A percentile compares a stretch with the other conserved stretches of the same genome.
phyloP scores from a whole-genome alignment of 2,329 filamentous ascomycete species.

The Berkeleyomyces basicola region DNA sequence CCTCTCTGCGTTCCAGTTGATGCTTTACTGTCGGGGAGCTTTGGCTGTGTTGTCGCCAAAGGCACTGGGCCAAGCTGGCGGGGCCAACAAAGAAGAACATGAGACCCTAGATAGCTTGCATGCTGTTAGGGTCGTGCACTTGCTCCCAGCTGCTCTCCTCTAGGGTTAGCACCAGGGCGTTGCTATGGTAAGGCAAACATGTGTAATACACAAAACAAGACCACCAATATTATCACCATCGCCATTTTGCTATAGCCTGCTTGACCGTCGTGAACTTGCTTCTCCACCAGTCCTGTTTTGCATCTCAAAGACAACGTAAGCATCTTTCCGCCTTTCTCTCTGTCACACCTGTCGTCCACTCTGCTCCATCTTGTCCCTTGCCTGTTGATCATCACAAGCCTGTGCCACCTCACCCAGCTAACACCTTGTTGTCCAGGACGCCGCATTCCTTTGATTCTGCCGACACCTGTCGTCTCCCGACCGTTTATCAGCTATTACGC shows the following conservation, averaged over 20 bases:
- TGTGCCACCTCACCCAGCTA: not conserved
- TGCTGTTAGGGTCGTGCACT: not conserved
- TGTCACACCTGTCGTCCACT: not conserved
- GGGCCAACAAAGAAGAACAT: not conserved
- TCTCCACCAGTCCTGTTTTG: not conserved
- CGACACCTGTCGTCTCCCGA: not conserved
- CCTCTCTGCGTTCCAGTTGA: not conserved
- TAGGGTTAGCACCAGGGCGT: not conserved
- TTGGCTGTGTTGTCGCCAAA: not conserved
- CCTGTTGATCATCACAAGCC: not conserved
- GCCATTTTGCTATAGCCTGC: not conserved
- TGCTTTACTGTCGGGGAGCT: no score
- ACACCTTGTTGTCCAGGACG: not conserved
- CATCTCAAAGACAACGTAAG: no score
- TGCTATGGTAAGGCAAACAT: constrained; percentile 3
- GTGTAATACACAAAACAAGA: not conserved
- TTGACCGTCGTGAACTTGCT: not conserved
- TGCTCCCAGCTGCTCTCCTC: not conserved
- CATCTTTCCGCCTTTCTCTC: no score
- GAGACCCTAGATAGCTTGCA: not conserved
- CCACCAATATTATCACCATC: not conserved
- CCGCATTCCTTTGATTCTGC: not conserved
- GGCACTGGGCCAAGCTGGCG: not conserved
- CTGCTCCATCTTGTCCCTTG: not conserved
- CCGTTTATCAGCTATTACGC: not conserved